Conservation (phyloP, 2,329 filamentous ascomycete genomes). For the Fusarium avenaceum region DNA sequence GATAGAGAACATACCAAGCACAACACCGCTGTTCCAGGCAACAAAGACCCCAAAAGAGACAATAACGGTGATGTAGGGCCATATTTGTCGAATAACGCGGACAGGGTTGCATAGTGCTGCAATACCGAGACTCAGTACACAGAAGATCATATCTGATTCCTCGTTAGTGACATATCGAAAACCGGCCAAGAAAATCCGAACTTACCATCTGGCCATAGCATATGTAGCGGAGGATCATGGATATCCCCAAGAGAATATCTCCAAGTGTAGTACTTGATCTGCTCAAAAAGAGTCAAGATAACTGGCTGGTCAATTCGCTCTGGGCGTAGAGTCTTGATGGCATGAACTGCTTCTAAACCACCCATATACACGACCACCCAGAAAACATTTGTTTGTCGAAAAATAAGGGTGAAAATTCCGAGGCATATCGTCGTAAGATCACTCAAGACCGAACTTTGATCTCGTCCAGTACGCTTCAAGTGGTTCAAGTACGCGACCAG, state of each 20-base stretch:
- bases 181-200: neutral
- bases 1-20: conserved; percentile 74
- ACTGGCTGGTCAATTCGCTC: conserved; percentile 49
- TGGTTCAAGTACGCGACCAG: conserved; percentile 75
- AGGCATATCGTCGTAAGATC: conserved; percentile 64
- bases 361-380: conserved; percentile 88
- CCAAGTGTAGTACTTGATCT: conserved; percentile 57
- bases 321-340: conserved; percentile 61
- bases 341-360: conserved; percentile 68
- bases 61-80: conserved; percentile 74
- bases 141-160: conserved; percentile 65
- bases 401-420: conserved; percentile 77
- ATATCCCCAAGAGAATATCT: conserved; percentile 65
- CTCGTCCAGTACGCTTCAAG: conserved; percentile 59
- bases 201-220: conserved; percentile 66
- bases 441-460: conserved; percentile 53
- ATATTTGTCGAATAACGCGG: conserved; percentile 62
- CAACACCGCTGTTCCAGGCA: conserved; percentile 89
- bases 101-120: conserved; percentile 66
- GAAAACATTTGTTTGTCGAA: conserved; percentile 97
- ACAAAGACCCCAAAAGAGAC: conserved; percentile 80
- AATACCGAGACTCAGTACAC: conserved; percentile 73
- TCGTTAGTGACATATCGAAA: conserved; percentile 25
- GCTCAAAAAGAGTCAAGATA: conserved; percentile 52
- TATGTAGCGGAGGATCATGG: conserved; percentile 66